Conservation (phyloP, 805 yeast genomes). For the Candida mattraensis region DNA sequence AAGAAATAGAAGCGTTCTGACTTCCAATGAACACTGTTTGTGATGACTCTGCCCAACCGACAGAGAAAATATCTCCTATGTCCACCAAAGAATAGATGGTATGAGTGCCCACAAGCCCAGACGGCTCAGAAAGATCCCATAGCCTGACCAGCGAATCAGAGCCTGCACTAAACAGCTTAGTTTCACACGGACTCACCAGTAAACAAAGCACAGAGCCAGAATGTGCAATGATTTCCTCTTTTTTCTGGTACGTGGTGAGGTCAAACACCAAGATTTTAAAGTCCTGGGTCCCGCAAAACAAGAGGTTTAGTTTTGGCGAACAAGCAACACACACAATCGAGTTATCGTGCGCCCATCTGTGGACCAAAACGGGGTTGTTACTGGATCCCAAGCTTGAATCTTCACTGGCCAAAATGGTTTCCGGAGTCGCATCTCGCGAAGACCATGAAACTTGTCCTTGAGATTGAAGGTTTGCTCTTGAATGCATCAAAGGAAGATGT, state of each 20-base stretch:
- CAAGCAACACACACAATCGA: constrained; percentile 73
- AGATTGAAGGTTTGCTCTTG: constrained; percentile 6
- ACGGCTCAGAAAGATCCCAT: constrained; percentile 60
- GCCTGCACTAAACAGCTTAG: constrained; percentile 76
- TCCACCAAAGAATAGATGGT: constrained; percentile 83
- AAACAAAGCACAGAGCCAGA: constrained; percentile 75
- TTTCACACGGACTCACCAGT: constrained; percentile 51
- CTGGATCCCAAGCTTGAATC: background rate
- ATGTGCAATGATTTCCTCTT: constrained; percentile 57
- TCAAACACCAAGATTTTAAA: constrained; percentile 75
- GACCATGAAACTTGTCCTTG: constrained; percentile 3
- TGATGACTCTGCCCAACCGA: constrained; percentile 62
- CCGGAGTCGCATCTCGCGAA: constrained; percentile 15
- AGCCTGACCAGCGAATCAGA: constrained; percentile 86
- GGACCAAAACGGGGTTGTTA: constrained; percentile 34
- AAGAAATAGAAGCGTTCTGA: constrained; percentile 86
- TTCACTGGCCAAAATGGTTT: background rate
- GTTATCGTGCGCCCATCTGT: constrained; percentile 73
- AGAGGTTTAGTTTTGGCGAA: constrained; percentile 52
- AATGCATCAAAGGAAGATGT: constrained; percentile 17
- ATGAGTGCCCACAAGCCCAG: constrained; percentile 40
- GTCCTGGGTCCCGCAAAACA: constrained; percentile 91
- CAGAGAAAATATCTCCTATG: constrained; percentile 89
- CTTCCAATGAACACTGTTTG: constrained; percentile 80
- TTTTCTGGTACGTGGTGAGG: constrained; percentile 58